A percentile compares a stretch with the other conserved stretches of the same genome.
phyloP scores from a whole-genome alignment of 345 rosid species.

The Heritiera littoralis region DNA sequence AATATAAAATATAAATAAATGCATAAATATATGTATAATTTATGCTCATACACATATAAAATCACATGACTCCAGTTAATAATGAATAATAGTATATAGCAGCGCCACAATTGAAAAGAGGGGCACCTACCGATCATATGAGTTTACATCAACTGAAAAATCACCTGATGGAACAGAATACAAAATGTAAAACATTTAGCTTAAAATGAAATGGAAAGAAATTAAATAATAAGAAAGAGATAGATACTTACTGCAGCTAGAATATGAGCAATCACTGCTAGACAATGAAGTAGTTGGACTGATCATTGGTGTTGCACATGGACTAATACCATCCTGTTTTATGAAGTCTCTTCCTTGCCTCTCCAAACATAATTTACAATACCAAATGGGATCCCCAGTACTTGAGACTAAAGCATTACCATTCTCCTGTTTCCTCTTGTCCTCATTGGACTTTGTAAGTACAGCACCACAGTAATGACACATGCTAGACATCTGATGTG shows the following conservation, averaged over 20 bases:
- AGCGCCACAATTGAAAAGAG: constrained; percentile 8
- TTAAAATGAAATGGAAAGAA: constrained; percentile 12
- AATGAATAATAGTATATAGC: background rate
- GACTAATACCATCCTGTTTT: constrained; percentile 34
- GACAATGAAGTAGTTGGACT: constrained; percentile 65
- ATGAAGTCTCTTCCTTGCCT: constrained; percentile 35
- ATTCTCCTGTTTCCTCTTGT: constrained; percentile 32
- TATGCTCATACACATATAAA: background rate
- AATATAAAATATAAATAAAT: constrained; percentile 7
- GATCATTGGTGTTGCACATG: constrained; percentile 42
- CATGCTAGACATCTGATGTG: constrained; percentile 41
- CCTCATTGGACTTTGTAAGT: constrained; percentile 29
- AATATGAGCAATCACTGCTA: constrained; percentile 59
- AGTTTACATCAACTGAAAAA: constrained; percentile 63
- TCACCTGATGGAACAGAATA: constrained; percentile 54
- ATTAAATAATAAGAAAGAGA: background rate
- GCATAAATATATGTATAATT: background rate
- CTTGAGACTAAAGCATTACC: constrained; percentile 32
- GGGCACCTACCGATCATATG: constrained; percentile 48
- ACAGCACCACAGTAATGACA: constrained; percentile 53
- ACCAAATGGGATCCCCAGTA: constrained; percentile 33
- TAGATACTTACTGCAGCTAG: constrained; percentile 59
- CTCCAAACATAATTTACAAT: constrained; percentile 57
- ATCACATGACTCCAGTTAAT: constrained; percentile 9
- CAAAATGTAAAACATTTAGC: constrained; percentile 20